phyloP scores from a whole-genome alignment of 2,329 filamentous ascomycete genomes.

The Alternaria infectoria region DNA sequence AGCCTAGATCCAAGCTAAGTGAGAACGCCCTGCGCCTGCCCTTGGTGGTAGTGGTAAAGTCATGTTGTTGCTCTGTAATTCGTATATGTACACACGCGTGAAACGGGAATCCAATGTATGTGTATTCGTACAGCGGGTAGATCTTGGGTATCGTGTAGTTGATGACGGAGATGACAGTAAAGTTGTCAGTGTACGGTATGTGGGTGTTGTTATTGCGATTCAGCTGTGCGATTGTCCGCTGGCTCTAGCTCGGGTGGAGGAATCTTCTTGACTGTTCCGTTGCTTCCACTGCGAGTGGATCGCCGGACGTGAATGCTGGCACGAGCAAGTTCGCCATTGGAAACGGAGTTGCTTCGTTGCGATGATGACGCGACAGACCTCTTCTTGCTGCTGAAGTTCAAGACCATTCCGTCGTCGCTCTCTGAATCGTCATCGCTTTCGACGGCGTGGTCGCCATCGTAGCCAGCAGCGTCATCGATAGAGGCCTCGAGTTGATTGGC shows the following conservation, averaged over 20 bases:
- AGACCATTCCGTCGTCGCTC: slow-evolving; percentile 48
- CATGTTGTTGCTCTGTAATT: slow-evolving; percentile 10
- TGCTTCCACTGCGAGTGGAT: slow-evolving; percentile 56
- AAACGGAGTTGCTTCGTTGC: slow-evolving; percentile 47
- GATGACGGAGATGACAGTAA: slow-evolving; percentile 17
- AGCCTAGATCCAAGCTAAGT: slow-evolving; percentile 11
- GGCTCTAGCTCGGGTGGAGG: slow-evolving; percentile 31
- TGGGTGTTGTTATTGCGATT: slow-evolving; percentile 10
- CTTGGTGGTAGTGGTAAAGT: slow-evolving; percentile 4
- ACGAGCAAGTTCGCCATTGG: slow-evolving; percentile 45
- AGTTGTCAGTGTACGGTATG: slow-evolving; percentile 15
- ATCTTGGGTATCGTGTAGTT: slow-evolving; percentile 17
- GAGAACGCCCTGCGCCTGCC: slow-evolving; percentile 16
- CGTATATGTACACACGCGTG: slow-evolving; percentile 23
- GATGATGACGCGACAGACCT: slow-evolving; percentile 21
- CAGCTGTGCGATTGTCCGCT: slow-evolving; percentile 8
- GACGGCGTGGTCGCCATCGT: slow-evolving; percentile 49
- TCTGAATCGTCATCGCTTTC: slow-evolving; percentile 52
- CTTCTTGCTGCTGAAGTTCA: slow-evolving; percentile 48
- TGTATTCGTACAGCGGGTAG: slow-evolving; percentile 26
- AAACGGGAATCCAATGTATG: slow-evolving; percentile 20
- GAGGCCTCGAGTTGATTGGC: slow-evolving; percentile 35
- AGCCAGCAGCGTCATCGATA: slow-evolving; percentile 46
- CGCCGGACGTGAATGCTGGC: slow-evolving; percentile 41
- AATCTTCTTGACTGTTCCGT: slow-evolving; percentile 59